A percentile compares a stretch with the other conserved stretches of the same genome.
Evolutionary conservation across 257 asterid species (phyloP).

Genomic region (Salvia hispanica): DNA sequence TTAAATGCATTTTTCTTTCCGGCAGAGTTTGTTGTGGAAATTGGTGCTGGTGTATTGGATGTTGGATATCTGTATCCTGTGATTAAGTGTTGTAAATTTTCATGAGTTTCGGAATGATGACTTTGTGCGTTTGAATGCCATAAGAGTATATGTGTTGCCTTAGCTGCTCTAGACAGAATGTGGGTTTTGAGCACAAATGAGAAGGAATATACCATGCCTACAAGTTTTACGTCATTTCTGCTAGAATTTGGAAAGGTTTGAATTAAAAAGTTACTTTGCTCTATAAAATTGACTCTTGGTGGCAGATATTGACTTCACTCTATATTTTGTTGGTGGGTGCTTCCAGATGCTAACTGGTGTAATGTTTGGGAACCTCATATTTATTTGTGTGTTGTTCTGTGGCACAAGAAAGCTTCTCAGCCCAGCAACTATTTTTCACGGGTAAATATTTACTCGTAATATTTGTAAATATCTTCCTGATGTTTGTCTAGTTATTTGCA

Average conservation of each 20-base stretch:
- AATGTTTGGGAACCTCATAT: conserved; percentile 55
- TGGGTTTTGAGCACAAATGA: conserved; percentile 50
- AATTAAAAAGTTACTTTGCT: conserved; percentile 5
- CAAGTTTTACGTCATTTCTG: conserved; percentile 40
- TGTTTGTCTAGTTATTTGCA: conserved; percentile 2
- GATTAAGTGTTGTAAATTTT: conserved; percentile 1
- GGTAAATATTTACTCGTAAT: conserved; percentile 46
- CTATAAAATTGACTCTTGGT: background rate
- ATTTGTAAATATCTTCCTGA: background rate
- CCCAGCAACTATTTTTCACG: conserved; percentile 38
- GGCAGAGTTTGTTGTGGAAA: conserved; percentile 75
- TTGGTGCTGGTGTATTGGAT: conserved; percentile 43
- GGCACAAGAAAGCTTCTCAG: conserved; percentile 52
- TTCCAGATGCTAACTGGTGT: conserved; percentile 57
- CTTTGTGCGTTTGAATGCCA: conserved; percentile 19
- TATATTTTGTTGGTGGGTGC: conserved; percentile 28
- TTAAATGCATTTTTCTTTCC: conserved; percentile 13
- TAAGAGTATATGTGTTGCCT: conserved; percentile 37
- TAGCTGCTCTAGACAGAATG: conserved; percentile 59
- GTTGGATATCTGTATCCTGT: conserved; percentile 84
- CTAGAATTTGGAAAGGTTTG: conserved; percentile 57
- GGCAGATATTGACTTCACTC: conserved; percentile 3
- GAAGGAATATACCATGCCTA: conserved; percentile 40
- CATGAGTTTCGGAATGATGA: conserved; percentile 1
- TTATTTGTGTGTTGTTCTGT: conserved; percentile 42